Conservation (phyloP, 2,329 filamentous ascomycete genomes). For the Incumbomyces delicatus region DNA sequence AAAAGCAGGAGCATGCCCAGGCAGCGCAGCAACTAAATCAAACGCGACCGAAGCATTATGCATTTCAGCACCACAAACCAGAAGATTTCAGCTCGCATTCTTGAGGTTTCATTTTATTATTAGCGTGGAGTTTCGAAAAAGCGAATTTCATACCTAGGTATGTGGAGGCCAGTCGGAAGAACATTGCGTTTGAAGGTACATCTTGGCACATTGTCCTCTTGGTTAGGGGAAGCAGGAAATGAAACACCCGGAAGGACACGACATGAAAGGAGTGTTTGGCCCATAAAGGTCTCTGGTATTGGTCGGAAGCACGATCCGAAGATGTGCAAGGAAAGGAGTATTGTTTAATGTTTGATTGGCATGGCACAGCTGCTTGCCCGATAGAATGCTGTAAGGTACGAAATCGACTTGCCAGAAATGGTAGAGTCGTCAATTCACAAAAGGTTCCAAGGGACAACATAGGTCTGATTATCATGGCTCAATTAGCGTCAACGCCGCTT, state of each 20-base stretch:
- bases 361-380: no score
- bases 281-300: not conserved
- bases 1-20: constrained; percentile 33
- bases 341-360: not conserved
- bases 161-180: not conserved
- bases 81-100: constrained; percentile 23
- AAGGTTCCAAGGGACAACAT: no score
- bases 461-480: no score
- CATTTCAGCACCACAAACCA: constrained; percentile 34
- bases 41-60: constrained; percentile 34
- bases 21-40: constrained; percentile 33
- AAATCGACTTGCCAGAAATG: no score
- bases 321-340: not conserved
- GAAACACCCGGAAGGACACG: not conserved
- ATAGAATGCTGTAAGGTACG: no score
- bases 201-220: not conserved
- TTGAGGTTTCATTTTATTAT: not conserved
- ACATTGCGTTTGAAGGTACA: not conserved
- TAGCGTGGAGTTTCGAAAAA: constrained; percentile 2
- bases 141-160: not conserved
- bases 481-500: no score
- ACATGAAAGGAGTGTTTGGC: not conserved
- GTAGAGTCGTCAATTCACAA: no score
- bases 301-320: not conserved
- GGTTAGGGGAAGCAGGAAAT: no score